Evolutionary conservation across 1,284 basidiomycete species (phyloP).

Genomic region (Melanopsichium pennsylvanicum): DNA sequence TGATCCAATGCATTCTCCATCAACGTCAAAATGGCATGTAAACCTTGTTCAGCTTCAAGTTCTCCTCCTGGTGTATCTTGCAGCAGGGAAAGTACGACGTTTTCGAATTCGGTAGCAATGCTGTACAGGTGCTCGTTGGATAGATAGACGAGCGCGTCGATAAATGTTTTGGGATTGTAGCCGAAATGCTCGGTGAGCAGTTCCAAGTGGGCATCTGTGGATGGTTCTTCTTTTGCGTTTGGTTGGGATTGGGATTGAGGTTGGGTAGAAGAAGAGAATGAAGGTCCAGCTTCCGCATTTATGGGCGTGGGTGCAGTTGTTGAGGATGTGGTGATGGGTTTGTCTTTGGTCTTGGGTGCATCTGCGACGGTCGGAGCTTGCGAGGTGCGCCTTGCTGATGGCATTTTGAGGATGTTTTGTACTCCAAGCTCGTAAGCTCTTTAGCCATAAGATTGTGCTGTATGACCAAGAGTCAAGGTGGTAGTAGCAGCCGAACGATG

Average conservation of each 20-base stretch:
- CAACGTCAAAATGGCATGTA: conserved; percentile 59
- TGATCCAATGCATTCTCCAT: conserved; percentile 64
- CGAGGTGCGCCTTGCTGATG: conserved; percentile 17
- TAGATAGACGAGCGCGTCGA: conserved; percentile 59
- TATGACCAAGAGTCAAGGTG: conserved; percentile 3
- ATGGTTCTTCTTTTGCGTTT: conserved; percentile 33
- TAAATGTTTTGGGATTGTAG: conserved; percentile 59
- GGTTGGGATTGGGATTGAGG: not conserved
- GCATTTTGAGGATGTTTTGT: conserved; percentile 27
- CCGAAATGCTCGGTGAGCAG: conserved; percentile 65
- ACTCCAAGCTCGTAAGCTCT: too few species aligned
- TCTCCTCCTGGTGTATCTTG: conserved; percentile 41
- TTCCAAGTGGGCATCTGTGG: conserved; percentile 46
- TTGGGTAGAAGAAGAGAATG: not conserved
- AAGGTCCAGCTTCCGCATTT: conserved; percentile 5
- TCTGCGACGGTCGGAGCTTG: conserved; percentile 16
- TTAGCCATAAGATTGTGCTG: too few species aligned
- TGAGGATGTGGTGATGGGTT: conserved; percentile 1
- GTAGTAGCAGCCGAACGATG: not conserved
- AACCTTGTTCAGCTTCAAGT: conserved; percentile 55
- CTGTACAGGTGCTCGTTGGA: conserved; percentile 63
- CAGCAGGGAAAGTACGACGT: conserved; percentile 34
- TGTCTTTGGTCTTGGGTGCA: not conserved
- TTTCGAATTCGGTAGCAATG: conserved; percentile 55
- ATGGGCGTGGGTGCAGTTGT: conserved; percentile 12